Conservation (phyloP, 2,329 filamentous ascomycete genomes). For the Beauveria scarabaeidicola region DNA sequence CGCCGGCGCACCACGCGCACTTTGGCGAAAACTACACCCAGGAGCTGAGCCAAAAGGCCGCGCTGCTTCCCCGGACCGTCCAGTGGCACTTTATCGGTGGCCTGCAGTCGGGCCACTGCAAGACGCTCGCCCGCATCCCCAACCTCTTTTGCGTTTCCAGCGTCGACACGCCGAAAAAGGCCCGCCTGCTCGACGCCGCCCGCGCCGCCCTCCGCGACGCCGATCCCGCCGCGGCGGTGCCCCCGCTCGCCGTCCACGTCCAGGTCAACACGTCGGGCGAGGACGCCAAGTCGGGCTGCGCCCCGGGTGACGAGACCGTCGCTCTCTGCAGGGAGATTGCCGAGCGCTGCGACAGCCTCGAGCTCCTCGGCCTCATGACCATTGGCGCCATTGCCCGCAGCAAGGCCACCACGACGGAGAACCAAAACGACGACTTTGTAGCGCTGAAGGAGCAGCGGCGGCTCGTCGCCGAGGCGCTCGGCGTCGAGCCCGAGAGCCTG, state of each 20-base stretch:
- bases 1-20: slow-evolving; percentile 54
- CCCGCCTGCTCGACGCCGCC: slow-evolving; percentile 67
- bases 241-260: slow-evolving; percentile 65
- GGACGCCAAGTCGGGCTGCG: slow-evolving; percentile 71
- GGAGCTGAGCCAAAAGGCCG: slow-evolving; percentile 80
- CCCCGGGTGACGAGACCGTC: slow-evolving; percentile 53
- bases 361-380: slow-evolving; percentile 84
- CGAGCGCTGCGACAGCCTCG: slow-evolving; percentile 62
- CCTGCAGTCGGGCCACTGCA: slow-evolving; percentile 86
- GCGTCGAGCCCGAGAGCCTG: slow-evolving; percentile 42
- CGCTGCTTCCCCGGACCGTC: slow-evolving; percentile 65
- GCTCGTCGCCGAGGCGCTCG: slow-evolving; percentile 48
- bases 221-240: slow-evolving; percentile 23
- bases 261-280: slow-evolving; percentile 96
- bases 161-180: slow-evolving; percentile 83
- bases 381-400: slow-evolving; percentile 91
- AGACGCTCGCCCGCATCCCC: slow-evolving; percentile 72
- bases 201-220: slow-evolving; percentile 49
- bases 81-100: slow-evolving; percentile 97
- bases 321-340: slow-evolving; percentile 62
- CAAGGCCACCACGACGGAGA: slow-evolving; percentile 60
- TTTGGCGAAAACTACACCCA: slow-evolving; percentile 97
- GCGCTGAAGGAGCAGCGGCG: slow-evolving; percentile 61
- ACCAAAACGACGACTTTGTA: slow-evolving; percentile 87
- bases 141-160: slow-evolving; percentile 90